Evolutionary conservation across 2,329 filamentous ascomycete genomes (phyloP), one percentile per base, ranked within the genome.

Genomic region (Cladosporium cucumerinum): DNA sequence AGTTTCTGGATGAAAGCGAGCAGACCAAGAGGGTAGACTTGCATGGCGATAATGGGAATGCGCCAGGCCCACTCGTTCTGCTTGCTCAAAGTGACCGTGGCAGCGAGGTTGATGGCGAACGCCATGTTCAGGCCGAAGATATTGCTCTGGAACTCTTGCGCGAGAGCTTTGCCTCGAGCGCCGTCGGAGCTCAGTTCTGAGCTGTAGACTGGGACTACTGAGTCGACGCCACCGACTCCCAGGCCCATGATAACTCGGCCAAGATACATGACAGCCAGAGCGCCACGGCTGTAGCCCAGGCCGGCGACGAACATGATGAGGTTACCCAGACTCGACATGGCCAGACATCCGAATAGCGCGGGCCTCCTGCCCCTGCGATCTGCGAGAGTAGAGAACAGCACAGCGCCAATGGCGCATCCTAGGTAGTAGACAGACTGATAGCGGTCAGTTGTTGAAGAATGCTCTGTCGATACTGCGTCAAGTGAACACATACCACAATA

Each of bases 141-240:
- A 68, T 89, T 89, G 73, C 82, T 83, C 72, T 88, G 86, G 69
- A 88, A 88, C 69, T 88, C 85, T 70, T 88, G 84, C 1, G 85
- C 85, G 51, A 88, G 73, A 1, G 86, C 84, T 68, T 82, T 83
- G 6, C 86, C 86, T 52, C 86, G 76, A 2, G 83, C 80, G 57
- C 82, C 82, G 69, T 87, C 85, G n/a, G 81, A 81, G 2, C 81
- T 79, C 34, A 88, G 76, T 70, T 88, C 86, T 16, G 81, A 81
- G 64, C 79, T 83, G 74, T 88, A 88, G 1, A 86, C 82, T 0
- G 86, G 86, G 26, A 88, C 86, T 0, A 87, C 84, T 18, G 81
- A 79, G 70, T 88, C 86, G 39, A 88, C 84, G 1, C 86, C 86
- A 25, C 86, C 86, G 1, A 87, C 83, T 2, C 85, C 84, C 0